Evolutionary conservation across 805 yeast species (phyloP).

Genomic region (Naumovozyma baii): DNA sequence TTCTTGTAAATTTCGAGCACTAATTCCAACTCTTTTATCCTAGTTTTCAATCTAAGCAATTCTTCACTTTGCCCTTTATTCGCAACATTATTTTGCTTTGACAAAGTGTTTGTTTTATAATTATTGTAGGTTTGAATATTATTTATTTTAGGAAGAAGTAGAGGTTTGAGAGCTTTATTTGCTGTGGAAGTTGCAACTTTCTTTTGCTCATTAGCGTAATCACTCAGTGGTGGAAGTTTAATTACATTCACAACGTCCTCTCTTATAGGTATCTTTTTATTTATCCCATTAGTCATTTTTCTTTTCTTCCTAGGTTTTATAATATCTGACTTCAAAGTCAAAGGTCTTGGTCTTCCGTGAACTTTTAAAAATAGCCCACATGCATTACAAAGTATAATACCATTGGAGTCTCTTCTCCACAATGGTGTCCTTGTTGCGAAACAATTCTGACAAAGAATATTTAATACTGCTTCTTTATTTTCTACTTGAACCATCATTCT

Average conservation of each 20-base stretch:
- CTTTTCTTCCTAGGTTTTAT: conserved; percentile 80
- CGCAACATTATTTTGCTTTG: neutral
- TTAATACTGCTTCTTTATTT: neutral
- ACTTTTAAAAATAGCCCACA: conserved; percentile 81
- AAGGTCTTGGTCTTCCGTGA: conserved; percentile 88
- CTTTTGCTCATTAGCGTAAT: neutral
- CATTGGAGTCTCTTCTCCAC: conserved; percentile 89
- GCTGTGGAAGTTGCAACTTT: neutral
- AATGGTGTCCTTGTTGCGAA: conserved; percentile 84
- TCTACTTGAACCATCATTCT: neutral
- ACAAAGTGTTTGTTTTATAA: neutral
- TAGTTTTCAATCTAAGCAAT: conserved; percentile 46
- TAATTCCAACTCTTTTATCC: conserved; percentile 79
- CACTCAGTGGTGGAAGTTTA: neutral
- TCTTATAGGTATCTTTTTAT: neutral
- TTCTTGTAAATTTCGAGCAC: conserved; percentile 82
- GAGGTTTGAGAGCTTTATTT: neutral
- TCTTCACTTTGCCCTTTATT: conserved; percentile 13
- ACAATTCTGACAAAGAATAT: conserved; percentile 74
- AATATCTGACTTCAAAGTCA: conserved; percentile 79
- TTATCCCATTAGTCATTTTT: neutral
- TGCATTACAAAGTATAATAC: conserved; percentile 85
- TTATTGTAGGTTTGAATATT: neutral
- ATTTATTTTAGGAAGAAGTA: neutral
- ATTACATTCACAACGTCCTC: neutral